Conservation (phyloP, 768 basidiomycete genomes). For the Russula vinacea region DNA sequence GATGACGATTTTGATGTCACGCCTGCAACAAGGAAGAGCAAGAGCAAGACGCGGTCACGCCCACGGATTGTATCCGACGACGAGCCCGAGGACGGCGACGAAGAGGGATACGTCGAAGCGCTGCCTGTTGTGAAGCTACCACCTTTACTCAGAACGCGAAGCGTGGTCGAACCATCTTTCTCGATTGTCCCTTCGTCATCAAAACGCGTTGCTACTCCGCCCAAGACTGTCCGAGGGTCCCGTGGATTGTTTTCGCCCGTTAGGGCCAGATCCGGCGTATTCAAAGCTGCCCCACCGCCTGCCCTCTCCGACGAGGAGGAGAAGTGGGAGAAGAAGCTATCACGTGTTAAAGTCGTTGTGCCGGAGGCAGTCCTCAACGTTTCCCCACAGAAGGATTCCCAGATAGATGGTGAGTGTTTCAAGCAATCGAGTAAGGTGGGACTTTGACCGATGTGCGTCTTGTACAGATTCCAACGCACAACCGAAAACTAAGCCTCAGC, state of each 20-base stretch:
- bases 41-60: conserved; percentile 7
- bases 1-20: conserved; percentile 17
- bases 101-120: conserved; percentile 6
- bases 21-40: conserved; percentile 12
- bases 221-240: background rate
- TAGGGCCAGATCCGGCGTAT: conserved; percentile 3
- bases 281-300: background rate
- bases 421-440: background rate
- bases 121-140: background rate
- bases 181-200: conserved; percentile 18
- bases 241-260: background rate
- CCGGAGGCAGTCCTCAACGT: background rate
- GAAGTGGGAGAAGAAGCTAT: background rate
- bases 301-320: conserved; percentile 15
- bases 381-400: background rate
- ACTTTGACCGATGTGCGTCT: background rate
- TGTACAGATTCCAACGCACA: background rate
- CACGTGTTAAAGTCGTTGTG: background rate
- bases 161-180: conserved; percentile 13
- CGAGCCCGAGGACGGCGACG: conserved; percentile 5
- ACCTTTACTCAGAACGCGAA: conserved; percentile 9
- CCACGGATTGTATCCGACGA: conserved; percentile 25
- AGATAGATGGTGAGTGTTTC: conserved; percentile 7
- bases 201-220: conserved; percentile 8
- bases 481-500: conserved; percentile 8